Percentiles rank a stretch among this genome's conserved stretches.
Conservation (phyloP, 1,284 basidiomycete species). For the Melampsora allii-populina region DNA sequence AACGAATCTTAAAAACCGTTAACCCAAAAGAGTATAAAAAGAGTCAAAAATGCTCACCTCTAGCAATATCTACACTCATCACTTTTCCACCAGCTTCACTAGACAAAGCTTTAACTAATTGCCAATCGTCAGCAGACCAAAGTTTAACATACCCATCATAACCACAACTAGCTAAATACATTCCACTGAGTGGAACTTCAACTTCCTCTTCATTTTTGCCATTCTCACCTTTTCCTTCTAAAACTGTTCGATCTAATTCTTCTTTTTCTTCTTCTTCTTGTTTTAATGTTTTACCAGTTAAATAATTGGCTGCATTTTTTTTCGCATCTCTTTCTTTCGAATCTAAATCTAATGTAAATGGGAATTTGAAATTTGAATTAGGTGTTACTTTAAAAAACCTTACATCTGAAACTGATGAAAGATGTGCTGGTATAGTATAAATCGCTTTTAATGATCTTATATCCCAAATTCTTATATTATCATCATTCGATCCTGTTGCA, state of each 20-base stretch:
- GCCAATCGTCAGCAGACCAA: slow-evolving; percentile 99
- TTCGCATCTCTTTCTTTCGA: slow-evolving; percentile 35
- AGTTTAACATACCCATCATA: slow-evolving; percentile 94
- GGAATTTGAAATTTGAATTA: slow-evolving; percentile 50
- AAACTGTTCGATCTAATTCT: slow-evolving; percentile 44
- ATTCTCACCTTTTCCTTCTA: slow-evolving; percentile 42
- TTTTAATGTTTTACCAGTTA: slow-evolving; percentile 28
- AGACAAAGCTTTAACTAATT: slow-evolving; percentile 76
- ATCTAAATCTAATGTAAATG: slow-evolving; percentile 53
- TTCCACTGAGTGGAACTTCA: slow-evolving; percentile 60
- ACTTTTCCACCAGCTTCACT: slow-evolving; percentile 89
- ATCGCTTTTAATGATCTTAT: slow-evolving; percentile 82
- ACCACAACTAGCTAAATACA: slow-evolving; percentile 88
- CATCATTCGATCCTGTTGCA: slow-evolving; percentile 92
- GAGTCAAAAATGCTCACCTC: slow-evolving; percentile 45
- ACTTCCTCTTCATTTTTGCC: slow-evolving; percentile 39
- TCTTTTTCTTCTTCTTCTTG: slow-evolving; percentile 50
- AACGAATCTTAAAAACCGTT: not conserved
- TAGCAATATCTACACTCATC: slow-evolving; percentile 89
- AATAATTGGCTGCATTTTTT: slow-evolving; percentile 33
- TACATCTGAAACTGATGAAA: slow-evolving; percentile 89
- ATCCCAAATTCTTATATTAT: slow-evolving; percentile 98
- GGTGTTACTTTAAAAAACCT: slow-evolving; percentile 71
- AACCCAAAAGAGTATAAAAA: not conserved
- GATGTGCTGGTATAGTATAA: slow-evolving; percentile 96